Conservation (phyloP, 371 early-diverging fungal species). For the Encephalitozoon romaleae region DNA sequence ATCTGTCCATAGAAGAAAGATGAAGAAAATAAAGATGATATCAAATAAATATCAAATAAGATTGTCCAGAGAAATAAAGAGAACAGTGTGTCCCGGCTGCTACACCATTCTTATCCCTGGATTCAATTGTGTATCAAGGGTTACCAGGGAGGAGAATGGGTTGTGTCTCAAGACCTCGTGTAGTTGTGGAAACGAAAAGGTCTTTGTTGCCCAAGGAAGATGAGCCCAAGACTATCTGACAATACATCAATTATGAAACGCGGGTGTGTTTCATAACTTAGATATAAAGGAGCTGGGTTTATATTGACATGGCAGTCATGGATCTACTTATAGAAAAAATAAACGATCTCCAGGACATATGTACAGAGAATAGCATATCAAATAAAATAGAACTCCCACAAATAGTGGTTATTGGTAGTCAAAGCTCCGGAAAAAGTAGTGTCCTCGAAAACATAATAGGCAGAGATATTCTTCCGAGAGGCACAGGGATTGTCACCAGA, state of each 20-base stretch:
- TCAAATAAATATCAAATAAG: neutral
- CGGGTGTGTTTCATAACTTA: neutral
- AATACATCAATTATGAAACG: neutral
- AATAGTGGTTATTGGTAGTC: slow-evolving; percentile 66
- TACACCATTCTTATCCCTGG: neutral
- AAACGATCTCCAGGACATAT: slow-evolving; percentile 86
- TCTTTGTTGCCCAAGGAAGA: neutral
- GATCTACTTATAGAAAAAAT: slow-evolving; percentile 46
- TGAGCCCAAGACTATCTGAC: neutral
- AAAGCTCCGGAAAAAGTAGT: slow-evolving; percentile 80
- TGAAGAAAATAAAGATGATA: neutral
- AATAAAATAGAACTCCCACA: slow-evolving; percentile 81
- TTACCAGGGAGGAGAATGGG: neutral
- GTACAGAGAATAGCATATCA: slow-evolving; percentile 72
- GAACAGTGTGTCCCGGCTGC: neutral
- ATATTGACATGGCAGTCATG: neutral
- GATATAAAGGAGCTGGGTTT: neutral
- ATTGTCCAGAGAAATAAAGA: neutral
- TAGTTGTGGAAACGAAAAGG: neutral
- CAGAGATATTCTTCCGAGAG: slow-evolving; percentile 77
- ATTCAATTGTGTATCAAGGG: neutral
- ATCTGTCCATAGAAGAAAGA: neutral
- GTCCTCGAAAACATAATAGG: slow-evolving; percentile 79
- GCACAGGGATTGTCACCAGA: slow-evolving; percentile 78
- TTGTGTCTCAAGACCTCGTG: neutral